These are phyloP conservation scores for Aethionema arabicum DNA, from an alignment of 345 rosid genomes.

Conservation along the genomic window DNA sequence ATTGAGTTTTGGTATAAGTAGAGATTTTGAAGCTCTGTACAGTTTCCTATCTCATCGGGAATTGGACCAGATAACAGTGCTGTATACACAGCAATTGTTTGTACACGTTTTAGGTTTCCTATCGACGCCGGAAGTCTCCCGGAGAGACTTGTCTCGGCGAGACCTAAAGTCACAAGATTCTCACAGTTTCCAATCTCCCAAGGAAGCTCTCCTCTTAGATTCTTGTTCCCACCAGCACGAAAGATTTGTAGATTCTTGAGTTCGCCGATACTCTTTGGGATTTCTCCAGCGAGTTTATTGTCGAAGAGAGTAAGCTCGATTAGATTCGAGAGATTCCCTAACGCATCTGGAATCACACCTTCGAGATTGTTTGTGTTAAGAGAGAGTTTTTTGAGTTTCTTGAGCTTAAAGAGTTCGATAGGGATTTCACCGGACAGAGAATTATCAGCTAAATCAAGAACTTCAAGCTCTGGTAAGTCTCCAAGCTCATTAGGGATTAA, in stretches of 20 bases:
- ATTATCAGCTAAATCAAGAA: slow-evolving; percentile 72
- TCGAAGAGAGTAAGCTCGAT: slow-evolving; percentile 66
- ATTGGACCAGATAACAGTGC: slow-evolving; percentile 71
- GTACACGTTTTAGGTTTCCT: slow-evolving; percentile 65
- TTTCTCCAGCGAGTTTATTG: slow-evolving; percentile 69
- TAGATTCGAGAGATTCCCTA: slow-evolving; percentile 64
- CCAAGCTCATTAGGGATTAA: slow-evolving; percentile 67
- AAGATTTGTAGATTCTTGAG: slow-evolving; percentile 56
- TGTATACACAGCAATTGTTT: slow-evolving; percentile 80
- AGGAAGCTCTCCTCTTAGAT: slow-evolving; percentile 82
- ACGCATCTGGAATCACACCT: slow-evolving; percentile 69
- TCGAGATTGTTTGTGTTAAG: slow-evolving; percentile 73
- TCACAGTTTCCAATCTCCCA: slow-evolving; percentile 87
- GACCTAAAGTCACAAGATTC: slow-evolving; percentile 74
- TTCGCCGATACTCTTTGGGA: slow-evolving; percentile 68
- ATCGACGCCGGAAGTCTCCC: slow-evolving; percentile 73
- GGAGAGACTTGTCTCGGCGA: slow-evolving; percentile 91
- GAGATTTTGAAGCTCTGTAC: slow-evolving; percentile 79
- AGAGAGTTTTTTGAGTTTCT: slow-evolving; percentile 53
- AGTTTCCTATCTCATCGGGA: slow-evolving; percentile 79
- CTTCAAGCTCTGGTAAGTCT: slow-evolving; percentile 49
- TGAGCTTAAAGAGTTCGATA: slow-evolving; percentile 56
- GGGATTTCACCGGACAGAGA: slow-evolving; percentile 78
- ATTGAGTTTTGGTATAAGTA: slow-evolving; percentile 87
- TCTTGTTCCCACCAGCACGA: slow-evolving; percentile 90